A percentile compares a stretch with the other conserved stretches of the same genome.
phyloP scores from a whole-genome alignment of 306 rosid species.

The Sphenostylis stenocarpa region DNA sequence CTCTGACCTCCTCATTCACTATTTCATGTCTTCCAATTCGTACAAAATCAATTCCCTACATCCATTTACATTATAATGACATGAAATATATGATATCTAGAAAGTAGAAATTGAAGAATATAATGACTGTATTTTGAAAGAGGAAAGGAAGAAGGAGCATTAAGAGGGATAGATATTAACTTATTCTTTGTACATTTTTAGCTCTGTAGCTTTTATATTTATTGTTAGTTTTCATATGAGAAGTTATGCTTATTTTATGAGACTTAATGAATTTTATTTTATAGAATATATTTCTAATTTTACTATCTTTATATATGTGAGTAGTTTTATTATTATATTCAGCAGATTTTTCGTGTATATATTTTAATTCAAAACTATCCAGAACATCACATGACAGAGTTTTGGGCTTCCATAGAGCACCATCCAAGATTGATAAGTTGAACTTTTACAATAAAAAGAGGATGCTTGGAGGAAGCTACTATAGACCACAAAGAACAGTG shows the following conservation, averaged over 20 bases:
- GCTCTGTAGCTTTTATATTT: too few relatives aligned
- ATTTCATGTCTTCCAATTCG: slow-evolving; percentile 85
- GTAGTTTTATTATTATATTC: background rate
- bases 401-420: background rate
- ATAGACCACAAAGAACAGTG: background rate
- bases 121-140: too few relatives aligned
- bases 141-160: too few relatives aligned
- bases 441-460: background rate
- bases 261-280: too few relatives aligned
- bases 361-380: background rate
- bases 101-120: background rate
- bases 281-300: too few relatives aligned
- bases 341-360: background rate
- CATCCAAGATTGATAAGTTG: background rate
- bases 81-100: background rate
- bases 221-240: too few relatives aligned
- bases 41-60: slow-evolving; percentile 79
- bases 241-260: too few relatives aligned
- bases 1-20: slow-evolving; percentile 79
- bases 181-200: background rate
- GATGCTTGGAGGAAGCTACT: background rate
- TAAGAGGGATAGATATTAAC: background rate
- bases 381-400: background rate
- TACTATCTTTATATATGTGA: background rate
- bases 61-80: slow-evolving; percentile 35